These are phyloP conservation scores for Trypanosoma platydactyli DNA, from an alignment of 208 protist genomes.

Conservation along the genomic window DNA sequence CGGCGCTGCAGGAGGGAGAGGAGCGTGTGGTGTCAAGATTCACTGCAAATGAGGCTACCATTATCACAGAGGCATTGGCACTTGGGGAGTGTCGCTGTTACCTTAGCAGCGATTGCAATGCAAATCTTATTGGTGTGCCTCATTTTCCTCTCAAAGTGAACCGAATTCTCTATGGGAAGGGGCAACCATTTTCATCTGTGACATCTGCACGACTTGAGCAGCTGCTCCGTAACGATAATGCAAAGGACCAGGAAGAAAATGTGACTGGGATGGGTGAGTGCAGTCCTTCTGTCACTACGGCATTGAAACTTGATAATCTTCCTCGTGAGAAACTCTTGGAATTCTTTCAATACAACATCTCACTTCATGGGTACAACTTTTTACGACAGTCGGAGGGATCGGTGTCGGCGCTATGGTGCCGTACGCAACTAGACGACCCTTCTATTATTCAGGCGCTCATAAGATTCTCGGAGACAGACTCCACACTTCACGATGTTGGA, in stretches of 20 bases:
- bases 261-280: neutral
- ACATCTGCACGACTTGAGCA: slow-evolving; percentile 45
- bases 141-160: slow-evolving; percentile 47
- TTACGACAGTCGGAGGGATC: slow-evolving; percentile 65
- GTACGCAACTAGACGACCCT: slow-evolving; percentile 29
- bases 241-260: no score
- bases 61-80: slow-evolving; percentile 57
- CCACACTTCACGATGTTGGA: neutral
- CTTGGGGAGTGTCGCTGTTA: slow-evolving; percentile 78
- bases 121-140: slow-evolving; percentile 19
- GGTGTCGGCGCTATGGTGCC: slow-evolving; percentile 48
- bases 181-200: slow-evolving; percentile 52
- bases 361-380: slow-evolving; percentile 74
- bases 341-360: slow-evolving; percentile 72
- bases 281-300: neutral
- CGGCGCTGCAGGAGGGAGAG: slow-evolving; percentile 59
- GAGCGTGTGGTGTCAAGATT: slow-evolving; percentile 69
- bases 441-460: slow-evolving; percentile 5
- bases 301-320: slow-evolving; percentile 10
- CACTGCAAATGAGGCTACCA: slow-evolving; percentile 52
- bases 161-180: slow-evolving; percentile 54
- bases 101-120: slow-evolving; percentile 40
- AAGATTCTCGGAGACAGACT: neutral
- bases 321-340: slow-evolving; percentile 10
- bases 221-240: slow-evolving; percentile 23